Conservation (phyloP, 2,329 filamentous ascomycete genomes). For the Tolypocladium amazonense region DNA sequence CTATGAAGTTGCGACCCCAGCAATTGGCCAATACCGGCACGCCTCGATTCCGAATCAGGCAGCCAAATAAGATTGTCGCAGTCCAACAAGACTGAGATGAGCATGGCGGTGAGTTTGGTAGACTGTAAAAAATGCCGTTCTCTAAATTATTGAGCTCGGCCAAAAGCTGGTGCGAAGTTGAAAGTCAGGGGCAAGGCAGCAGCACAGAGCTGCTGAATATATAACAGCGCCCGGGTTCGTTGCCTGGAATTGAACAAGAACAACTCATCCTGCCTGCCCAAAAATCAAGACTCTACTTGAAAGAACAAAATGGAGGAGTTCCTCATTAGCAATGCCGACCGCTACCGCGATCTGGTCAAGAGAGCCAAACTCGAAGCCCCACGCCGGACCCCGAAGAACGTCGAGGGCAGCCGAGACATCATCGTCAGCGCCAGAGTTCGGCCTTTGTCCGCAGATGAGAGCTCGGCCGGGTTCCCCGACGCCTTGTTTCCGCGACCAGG, state of each 20-base stretch:
- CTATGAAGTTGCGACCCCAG: neutral
- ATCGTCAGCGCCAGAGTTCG: conserved; percentile 25
- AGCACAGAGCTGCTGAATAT: neutral
- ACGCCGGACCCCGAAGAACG: conserved; percentile 1
- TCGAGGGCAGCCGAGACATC: conserved; percentile 14
- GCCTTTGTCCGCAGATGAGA: conserved; percentile 24
- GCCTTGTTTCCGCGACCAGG: conserved; percentile 14
- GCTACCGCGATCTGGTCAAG: conserved; percentile 16
- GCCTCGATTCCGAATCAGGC: neutral
- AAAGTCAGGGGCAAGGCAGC: neutral
- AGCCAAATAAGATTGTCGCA: neutral
- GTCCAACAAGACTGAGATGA: neutral
- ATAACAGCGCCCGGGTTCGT: neutral
- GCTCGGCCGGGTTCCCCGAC: conserved; percentile 13
- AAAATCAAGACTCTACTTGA: neutral
- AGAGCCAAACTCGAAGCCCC: conserved; percentile 12
- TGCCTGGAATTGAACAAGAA: neutral
- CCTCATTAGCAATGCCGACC: conserved; percentile 16
- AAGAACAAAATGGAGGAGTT: conserved; percentile 19
- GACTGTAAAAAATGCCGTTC: too few relatives aligned
- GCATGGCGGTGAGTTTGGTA: neutral
- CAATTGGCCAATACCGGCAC: neutral
- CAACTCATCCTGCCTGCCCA: neutral
- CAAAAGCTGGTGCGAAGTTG: neutral
- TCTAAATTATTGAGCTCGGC: neutral